Evolutionary conservation across 371 early-diverging fungal species (phyloP), one percentile per base, ranked within the genome.

Genomic region (Rhizopus arrhizus): DNA sequence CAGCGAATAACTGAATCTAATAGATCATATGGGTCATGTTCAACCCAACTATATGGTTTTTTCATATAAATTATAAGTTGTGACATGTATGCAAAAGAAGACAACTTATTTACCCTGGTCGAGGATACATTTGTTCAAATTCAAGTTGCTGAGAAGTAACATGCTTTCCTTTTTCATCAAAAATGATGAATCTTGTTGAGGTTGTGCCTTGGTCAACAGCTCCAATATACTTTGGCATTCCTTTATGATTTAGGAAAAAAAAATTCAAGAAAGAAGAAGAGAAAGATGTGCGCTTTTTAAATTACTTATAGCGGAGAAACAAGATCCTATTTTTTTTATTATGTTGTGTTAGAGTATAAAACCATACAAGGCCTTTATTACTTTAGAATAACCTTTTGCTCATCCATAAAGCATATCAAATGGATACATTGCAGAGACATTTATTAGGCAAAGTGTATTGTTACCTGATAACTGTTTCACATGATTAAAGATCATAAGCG

Each of bases 121-220:
- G 82, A 56, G 89, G 89, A 73, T 83, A 90, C 56, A 81, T 77
- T 68, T 92, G 94, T 53, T 84, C 83, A 74, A 94, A 94, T 66
- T 95, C 95, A 38, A 82, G 66, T 72, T 96, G 96, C 68, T 91
- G 90, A 29, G 81, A 80, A 13, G 89, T 82, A 31, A 95, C 86
- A 16, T 92, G 82, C 48, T 78, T 70, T 58, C 95, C 96, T 22
- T 71, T 74, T 46, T 80, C 68, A 74, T 97, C 91, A 74, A 98
- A 97, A 58, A 98, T 87, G 36, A 98, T 85, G 79, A 96, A 95
- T 11, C 98, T 87, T 31, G 96, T 87, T 13, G 93, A 93, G 11
- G 92, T 89, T 10, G 98, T 98, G 65, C 98, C 98, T 75, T 98
- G 95, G 75, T 98, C 98, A 56, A 98, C 92, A 64, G 97, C 84